Conservation (phyloP, 2,329 filamentous ascomycete genomes). For the Apiospora rasikravindrae region DNA sequence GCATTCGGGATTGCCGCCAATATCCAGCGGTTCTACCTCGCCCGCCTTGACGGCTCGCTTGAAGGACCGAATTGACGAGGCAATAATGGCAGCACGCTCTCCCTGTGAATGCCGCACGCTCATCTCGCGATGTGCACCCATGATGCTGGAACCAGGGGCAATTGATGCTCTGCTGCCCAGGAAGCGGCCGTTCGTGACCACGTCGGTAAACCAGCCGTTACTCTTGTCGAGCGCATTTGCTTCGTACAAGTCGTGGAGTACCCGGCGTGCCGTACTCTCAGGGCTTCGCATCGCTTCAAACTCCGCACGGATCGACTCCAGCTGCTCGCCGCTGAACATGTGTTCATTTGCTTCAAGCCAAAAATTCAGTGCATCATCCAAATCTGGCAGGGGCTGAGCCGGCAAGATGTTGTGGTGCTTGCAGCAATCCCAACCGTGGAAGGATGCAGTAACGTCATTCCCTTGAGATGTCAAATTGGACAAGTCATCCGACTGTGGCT, state of each 20-base stretch:
- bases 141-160: slow-evolving; percentile 19
- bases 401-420: slow-evolving; percentile 18
- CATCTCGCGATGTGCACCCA: slow-evolving; percentile 18
- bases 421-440: slow-evolving; percentile 18
- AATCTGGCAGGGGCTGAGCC: slow-evolving; percentile 19
- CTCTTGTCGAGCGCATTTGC: slow-evolving; percentile 8
- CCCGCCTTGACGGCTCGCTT: slow-evolving; percentile 18
- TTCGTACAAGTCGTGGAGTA: slow-evolving; percentile 19
- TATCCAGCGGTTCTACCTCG: slow-evolving; percentile 18
- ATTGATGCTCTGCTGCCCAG: slow-evolving; percentile 16
- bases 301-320: slow-evolving; percentile 21
- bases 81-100: slow-evolving; percentile 22
- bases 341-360: slow-evolving; percentile 21
- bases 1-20: slow-evolving; percentile 21
- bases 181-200: slow-evolving; percentile 19
- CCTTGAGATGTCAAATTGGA: not conserved
- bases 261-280: slow-evolving; percentile 19
- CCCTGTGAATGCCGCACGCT: slow-evolving; percentile 18
- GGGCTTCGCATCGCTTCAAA: slow-evolving; percentile 19
- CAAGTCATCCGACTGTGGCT: not conserved
- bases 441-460: not conserved
- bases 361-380: slow-evolving; percentile 21
- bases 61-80: slow-evolving; percentile 13
- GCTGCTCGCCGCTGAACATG: slow-evolving; percentile 20
- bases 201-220: slow-evolving; percentile 17